Percentiles rank a stretch among this genome's conserved stretches.
These are phyloP conservation scores for Colletotrichum abscissum DNA, from an alignment of 2,329 filamentous ascomycete genomes.

Conservation along the genomic window DNA sequence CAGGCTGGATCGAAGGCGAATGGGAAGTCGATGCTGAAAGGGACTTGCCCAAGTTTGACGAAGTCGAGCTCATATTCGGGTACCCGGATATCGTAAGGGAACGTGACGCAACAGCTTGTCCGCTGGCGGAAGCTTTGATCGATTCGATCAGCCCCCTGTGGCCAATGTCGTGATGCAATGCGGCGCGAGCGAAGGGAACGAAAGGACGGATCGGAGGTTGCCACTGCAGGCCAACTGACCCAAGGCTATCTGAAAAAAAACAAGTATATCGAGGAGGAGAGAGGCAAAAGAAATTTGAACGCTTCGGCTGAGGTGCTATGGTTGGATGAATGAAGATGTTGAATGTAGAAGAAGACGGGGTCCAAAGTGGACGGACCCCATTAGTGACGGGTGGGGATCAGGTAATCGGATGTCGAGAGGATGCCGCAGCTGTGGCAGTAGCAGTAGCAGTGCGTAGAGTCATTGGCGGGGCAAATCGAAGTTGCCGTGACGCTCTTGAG, in stretches of 20 bases:
- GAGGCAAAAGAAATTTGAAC: background rate
- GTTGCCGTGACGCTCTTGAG: constrained; percentile 41
- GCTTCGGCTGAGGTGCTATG: background rate
- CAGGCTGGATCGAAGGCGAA: constrained; percentile 52
- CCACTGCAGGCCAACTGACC: background rate
- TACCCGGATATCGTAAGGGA: background rate
- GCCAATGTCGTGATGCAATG: constrained; percentile 26
- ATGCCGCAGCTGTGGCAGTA: constrained; percentile 40
- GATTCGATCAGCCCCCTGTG: background rate
- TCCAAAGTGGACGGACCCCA: constrained; percentile 50
- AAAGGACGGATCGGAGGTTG: background rate
- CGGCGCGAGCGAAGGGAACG: background rate
- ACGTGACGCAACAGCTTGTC: constrained; percentile 4
- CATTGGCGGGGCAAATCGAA: constrained; percentile 49
- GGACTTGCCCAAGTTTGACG: constrained; percentile 62
- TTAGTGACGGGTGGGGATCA: constrained; percentile 46
- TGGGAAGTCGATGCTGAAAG: constrained; percentile 57
- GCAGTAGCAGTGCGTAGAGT: constrained; percentile 46
- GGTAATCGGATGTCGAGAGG: constrained; percentile 49
- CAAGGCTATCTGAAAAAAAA: background rate
- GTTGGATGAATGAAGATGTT: constrained; percentile 15
- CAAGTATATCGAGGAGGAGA: background rate
- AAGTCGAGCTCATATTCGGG: constrained; percentile 44
- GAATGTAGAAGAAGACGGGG: constrained; percentile 40
- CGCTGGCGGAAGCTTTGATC: constrained; percentile 9